Evolutionary conservation across 805 yeast species (phyloP), one percentile per base, ranked within the genome.

Genomic region (Huiozyma sinensis): DNA sequence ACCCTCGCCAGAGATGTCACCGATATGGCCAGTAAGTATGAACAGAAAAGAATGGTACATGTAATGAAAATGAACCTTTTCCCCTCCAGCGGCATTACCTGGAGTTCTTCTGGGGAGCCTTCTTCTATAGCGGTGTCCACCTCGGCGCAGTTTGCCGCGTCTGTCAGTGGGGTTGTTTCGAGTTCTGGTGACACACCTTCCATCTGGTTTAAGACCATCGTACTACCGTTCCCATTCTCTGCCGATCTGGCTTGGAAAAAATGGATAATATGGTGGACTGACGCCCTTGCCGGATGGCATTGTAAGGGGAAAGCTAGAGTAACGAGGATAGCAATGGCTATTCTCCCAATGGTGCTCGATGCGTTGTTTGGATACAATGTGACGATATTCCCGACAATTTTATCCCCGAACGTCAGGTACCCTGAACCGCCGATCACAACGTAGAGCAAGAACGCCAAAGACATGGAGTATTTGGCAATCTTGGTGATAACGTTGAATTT

Each of bases 201-300:
- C 33, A 11, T 31, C 9, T 11, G 33, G 27, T 34, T 17, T 10
- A 37, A 42, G 6, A 41, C n/a, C 28, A 42, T 35, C 7, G 45
- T 36, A 29, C 32, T 38, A 9, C 42, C 41, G 6, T 47, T 42
- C 6, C n/a, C 28, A 32, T 7, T 17, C 11, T 13, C 24, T 17
- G n/a, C 30, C n/a, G 6, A 28, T 10, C n/a, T 13, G 39, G 31
- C 36, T 6, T 39, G 24, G 45, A 73, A 53, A 65, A 73, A 81
- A 54, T 71, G 77, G 31, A 78, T 60, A 36, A 88, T 79, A 59
- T 86, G 86, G 55, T 83, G 79, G 35, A 83, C 71, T 0, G 95
- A 85, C 2, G 83, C 81, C 52, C 96, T 72, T 30, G 94, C 85
- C 0, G 97, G 97, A 54, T 88, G 95, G 54, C 88, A 76, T 72